phyloP scores from a whole-genome alignment of 2,329 filamentous ascomycete species.

The Orbilia javanica region DNA sequence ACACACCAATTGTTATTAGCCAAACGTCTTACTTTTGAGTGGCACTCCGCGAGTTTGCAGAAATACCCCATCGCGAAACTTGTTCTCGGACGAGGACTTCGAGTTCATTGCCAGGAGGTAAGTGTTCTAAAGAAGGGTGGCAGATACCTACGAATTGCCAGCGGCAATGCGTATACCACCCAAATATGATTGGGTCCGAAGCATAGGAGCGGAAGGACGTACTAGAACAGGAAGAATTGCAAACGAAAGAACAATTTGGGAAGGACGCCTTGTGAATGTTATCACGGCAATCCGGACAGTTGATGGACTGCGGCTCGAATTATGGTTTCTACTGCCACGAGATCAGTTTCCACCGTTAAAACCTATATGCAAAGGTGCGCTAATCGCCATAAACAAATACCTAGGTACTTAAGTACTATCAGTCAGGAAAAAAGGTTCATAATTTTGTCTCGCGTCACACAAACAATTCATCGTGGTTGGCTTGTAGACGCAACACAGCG shows the following conservation, averaged over 20 bases:
- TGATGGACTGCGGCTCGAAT: too few relatives aligned
- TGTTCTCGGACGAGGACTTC: not conserved
- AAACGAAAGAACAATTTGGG: constrained; percentile 8
- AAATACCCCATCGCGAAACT: constrained; percentile 2
- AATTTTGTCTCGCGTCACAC: not conserved
- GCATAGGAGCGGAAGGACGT: too few relatives aligned
- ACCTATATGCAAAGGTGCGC: too few relatives aligned
- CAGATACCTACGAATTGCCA: constrained; percentile 2
- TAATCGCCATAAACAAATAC: too few relatives aligned
- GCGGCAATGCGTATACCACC: too few relatives aligned
- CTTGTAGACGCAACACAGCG: not conserved
- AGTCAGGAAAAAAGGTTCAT: too few relatives aligned
- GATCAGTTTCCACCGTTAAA: too few relatives aligned
- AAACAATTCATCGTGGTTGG: not conserved
- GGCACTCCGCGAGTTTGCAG: not conserved
- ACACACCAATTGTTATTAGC: too few relatives aligned
- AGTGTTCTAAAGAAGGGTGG: not conserved
- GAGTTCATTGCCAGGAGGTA: constrained; percentile 8
- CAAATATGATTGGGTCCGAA: too few relatives aligned
- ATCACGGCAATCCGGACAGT: not conserved
- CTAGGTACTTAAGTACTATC: too few relatives aligned
- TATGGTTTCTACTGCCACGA: too few relatives aligned
- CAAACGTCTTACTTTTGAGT: not conserved
- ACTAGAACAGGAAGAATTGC: too few relatives aligned
- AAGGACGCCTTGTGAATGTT: not conserved